phyloP scores from a whole-genome alignment of 192 early-diverging fungal genomes.

The Backusella australiensis region DNA sequence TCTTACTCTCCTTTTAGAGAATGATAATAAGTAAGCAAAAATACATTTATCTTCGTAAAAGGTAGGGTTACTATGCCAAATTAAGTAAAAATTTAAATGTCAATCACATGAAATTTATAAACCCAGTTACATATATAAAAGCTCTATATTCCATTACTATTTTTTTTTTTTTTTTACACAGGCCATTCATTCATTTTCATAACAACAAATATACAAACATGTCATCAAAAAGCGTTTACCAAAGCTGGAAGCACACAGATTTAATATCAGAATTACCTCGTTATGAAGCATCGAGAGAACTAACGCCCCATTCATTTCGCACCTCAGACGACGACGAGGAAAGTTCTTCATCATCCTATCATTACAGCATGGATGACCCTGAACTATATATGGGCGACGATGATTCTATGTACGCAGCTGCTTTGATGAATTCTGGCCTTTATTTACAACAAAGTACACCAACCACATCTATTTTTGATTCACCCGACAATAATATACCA shows the following conservation, averaged over 20 bases:
- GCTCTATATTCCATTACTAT: neutral
- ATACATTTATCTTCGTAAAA: neutral
- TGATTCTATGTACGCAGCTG: neutral
- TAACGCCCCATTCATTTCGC: neutral
- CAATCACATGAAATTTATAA: constrained; percentile 10
- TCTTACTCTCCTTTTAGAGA: neutral
- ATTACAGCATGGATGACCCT: neutral
- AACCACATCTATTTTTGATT: neutral
- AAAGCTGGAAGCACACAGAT: constrained; percentile 1
- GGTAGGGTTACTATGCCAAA: neutral
- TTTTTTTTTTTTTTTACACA: neutral
- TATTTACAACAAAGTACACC: neutral
- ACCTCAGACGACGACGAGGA: neutral
- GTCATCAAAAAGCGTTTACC: neutral
- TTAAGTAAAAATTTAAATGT: neutral
- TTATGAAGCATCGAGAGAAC: neutral
- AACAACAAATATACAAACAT: neutral
- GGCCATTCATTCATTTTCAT: neutral
- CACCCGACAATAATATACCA: neutral
- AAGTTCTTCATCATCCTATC: neutral
- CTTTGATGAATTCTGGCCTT: neutral
- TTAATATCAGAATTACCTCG: constrained; percentile 5
- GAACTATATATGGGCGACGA: neutral
- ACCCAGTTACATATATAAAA: neutral
- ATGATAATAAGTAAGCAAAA: neutral